Conservation (phyloP, 352 stramenopile genomes). For the Phytophthora fragariae region DNA sequence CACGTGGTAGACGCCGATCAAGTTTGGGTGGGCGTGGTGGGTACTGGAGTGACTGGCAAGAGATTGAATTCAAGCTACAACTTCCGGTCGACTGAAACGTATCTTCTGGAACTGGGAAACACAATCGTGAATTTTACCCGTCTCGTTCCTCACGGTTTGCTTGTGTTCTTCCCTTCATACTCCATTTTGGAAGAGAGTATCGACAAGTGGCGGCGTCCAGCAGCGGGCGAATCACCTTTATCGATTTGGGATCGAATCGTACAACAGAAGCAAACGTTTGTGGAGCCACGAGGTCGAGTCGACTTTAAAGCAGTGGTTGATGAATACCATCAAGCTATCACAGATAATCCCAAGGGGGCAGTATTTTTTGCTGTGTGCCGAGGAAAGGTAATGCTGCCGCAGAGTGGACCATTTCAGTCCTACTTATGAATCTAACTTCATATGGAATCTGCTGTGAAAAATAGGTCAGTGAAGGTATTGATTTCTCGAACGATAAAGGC, state of each 20-base stretch:
- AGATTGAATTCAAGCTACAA: conserved; percentile 96
- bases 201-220: conserved; percentile 69
- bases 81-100: conserved; percentile 92
- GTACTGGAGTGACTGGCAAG: conserved; percentile 94
- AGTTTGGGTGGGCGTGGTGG: conserved; percentile 92
- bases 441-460: neutral
- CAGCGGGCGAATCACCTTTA: conserved; percentile 44
- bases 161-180: conserved; percentile 99
- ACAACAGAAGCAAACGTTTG: conserved; percentile 82
- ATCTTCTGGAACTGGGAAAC: conserved; percentile 96
- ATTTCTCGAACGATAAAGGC: conserved; percentile 98
- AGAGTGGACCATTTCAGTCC: neutral
- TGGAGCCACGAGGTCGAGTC: conserved; percentile 71
- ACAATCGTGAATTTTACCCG: conserved; percentile 95
- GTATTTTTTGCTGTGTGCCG: conserved; percentile 98
- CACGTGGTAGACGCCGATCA: conserved; percentile 96
- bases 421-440: neutral
- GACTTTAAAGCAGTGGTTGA: conserved; percentile 87
- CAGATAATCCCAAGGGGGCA: conserved; percentile 82
- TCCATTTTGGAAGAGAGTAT: conserved; percentile 93
- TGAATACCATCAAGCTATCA: conserved; percentile 83
- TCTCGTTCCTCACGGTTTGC: conserved; percentile 96
- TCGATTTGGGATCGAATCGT: conserved; percentile 85
- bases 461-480: conserved; percentile 97
- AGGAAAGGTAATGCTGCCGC: conserved; percentile 86